Evolutionary conservation across 164 flowering plant genomes (phyloP).

Genomic region (Umbilicus rupestris): DNA sequence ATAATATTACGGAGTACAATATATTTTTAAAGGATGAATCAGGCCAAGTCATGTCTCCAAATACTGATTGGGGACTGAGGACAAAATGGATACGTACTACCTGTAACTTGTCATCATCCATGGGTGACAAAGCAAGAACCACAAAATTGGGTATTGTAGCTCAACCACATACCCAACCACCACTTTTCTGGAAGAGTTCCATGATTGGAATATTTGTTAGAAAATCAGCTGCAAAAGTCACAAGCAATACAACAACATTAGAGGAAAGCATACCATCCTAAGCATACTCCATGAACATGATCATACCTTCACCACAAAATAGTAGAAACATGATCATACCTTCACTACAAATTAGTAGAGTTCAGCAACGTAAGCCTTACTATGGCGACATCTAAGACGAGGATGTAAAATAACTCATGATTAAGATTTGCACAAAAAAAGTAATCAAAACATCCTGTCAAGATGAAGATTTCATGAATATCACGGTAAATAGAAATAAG

Average conservation of each 20-base stretch:
- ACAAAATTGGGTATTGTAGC: background rate
- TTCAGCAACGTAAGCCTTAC: too few relatives aligned
- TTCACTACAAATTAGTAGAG: background rate
- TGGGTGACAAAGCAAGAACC: background rate
- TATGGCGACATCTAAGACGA: too few relatives aligned
- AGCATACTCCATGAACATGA: too few relatives aligned
- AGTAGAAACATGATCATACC: background rate
- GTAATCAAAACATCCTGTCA: background rate
- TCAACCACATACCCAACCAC: background rate
- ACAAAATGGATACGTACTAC: too few relatives aligned
- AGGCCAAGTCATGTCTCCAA: too few relatives aligned
- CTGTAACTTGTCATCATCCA: background rate
- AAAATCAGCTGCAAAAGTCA: background rate
- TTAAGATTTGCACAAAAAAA: too few relatives aligned
- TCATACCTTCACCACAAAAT: background rate
- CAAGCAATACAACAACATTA: background rate
- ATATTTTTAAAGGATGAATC: too few relatives aligned
- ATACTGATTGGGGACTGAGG: too few relatives aligned
- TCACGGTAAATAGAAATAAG: background rate
- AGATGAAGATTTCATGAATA: background rate
- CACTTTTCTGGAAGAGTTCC: conserved; percentile 3
- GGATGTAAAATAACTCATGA: too few relatives aligned
- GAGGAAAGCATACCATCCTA: background rate
- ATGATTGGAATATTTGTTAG: background rate
- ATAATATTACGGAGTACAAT: too few relatives aligned